Conservation (phyloP, 169 alveolate species). For the Theileria parva region DNA sequence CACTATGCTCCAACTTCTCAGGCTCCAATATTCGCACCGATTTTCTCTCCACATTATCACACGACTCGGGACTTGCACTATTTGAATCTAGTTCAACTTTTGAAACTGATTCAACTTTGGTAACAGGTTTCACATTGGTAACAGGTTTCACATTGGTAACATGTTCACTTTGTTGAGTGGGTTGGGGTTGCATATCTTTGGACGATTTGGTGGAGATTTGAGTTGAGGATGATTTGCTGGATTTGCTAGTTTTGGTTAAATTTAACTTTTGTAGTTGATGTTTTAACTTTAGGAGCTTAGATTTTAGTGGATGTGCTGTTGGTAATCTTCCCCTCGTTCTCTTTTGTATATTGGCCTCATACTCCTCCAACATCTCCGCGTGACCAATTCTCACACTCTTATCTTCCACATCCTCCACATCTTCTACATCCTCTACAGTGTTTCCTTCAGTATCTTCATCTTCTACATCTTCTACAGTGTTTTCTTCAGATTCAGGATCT, state of each 20-base stretch:
- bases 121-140: neutral
- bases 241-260: neutral
- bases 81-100: too few species aligned
- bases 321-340: conserved; percentile 17
- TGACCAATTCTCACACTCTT: conserved; percentile 17
- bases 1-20: conserved; percentile 33
- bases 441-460: neutral
- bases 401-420: neutral
- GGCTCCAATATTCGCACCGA: conserved; percentile 54
- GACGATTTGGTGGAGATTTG: neutral
- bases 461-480: neutral
- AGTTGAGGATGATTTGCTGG: neutral
- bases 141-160: conserved; percentile 14
- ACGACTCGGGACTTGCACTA: too few species aligned
- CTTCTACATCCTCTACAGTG: neutral
- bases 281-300: neutral
- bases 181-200: neutral
- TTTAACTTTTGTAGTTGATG: neutral
- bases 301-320: conserved; percentile 5
- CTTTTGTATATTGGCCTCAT: conserved; percentile 8
- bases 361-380: neutral
- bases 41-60: neutral
- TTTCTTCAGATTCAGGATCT: neutral
- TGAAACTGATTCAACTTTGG: neutral
- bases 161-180: conserved; percentile 32